phyloP scores from a whole-genome alignment of 352 stramenopile genomes.

The Phytophthora fragariaefolia region DNA sequence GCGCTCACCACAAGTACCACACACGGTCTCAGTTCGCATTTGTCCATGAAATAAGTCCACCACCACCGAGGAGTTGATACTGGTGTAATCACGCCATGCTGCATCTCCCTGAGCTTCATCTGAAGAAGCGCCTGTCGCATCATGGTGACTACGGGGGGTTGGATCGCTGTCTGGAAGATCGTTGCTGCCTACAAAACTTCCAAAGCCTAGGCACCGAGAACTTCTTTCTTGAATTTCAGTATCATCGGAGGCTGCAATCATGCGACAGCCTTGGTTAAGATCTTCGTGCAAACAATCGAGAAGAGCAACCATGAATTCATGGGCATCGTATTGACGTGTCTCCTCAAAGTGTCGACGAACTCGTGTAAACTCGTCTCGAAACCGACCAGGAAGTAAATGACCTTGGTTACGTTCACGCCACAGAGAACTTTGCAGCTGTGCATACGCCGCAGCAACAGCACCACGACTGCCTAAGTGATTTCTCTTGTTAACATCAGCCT shows the following conservation, averaged over 20 bases:
- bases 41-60: conserved; percentile 97
- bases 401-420: conserved; percentile 64
- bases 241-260: conserved; percentile 14
- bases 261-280: conserved; percentile 89
- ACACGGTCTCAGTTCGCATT: conserved; percentile 95
- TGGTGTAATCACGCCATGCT: conserved; percentile 93
- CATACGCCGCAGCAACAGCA: conserved; percentile 91
- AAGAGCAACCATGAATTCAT: conserved; percentile 96
- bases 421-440: conserved; percentile 68
- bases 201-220: conserved; percentile 39
- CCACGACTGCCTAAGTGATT: conserved; percentile 94
- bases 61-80: conserved; percentile 95
- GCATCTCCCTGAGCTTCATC: conserved; percentile 87
- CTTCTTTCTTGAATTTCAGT: conserved; percentile 36
- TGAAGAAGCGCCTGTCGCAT: conserved; percentile 31
- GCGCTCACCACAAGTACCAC: conserved; percentile 91
- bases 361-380: conserved; percentile 76
- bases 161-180: conserved; percentile 52
- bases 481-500: conserved; percentile 94
- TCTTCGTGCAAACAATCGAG: conserved; percentile 99
- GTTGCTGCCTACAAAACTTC: conserved; percentile 38
- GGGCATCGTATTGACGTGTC: conserved; percentile 95
- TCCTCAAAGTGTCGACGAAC: conserved; percentile 76
- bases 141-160: background rate
- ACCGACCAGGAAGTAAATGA: conserved; percentile 57